These are phyloP conservation scores for Zalaria obscura DNA, from an alignment of 2,329 filamentous ascomycete species.

Conservation along the genomic window DNA sequence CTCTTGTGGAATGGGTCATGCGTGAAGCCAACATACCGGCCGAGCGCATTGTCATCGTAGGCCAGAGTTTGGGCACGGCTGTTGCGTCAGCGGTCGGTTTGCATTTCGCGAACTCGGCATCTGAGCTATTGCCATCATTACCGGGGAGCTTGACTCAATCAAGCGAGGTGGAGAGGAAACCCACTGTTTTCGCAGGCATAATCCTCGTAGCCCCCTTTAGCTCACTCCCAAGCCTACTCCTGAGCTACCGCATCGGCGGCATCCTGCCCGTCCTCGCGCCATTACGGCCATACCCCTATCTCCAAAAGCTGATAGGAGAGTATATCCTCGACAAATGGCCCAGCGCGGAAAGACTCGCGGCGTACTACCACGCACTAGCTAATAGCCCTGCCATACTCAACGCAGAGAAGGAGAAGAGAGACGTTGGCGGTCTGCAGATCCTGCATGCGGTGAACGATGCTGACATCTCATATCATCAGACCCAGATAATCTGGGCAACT, in stretches of 20 bases:
- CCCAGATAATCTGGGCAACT: slow-evolving; percentile 12
- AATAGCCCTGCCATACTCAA: slow-evolving; percentile 13
- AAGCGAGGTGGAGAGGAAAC: not conserved
- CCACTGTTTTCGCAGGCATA: slow-evolving; percentile 59
- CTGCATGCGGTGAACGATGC: slow-evolving; percentile 70
- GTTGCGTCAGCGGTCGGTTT: slow-evolving; percentile 64
- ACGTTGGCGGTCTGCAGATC: slow-evolving; percentile 42
- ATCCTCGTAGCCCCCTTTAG: slow-evolving; percentile 71
- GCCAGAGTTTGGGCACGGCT: slow-evolving; percentile 80
- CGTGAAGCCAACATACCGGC: slow-evolving; percentile 49
- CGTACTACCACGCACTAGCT: slow-evolving; percentile 43
- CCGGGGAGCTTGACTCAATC: not conserved
- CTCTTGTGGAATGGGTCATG: slow-evolving; percentile 60
- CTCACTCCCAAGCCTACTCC: slow-evolving; percentile 56
- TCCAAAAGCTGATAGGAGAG: slow-evolving; percentile 46
- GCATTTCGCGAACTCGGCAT: slow-evolving; percentile 36
- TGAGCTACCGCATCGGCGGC: slow-evolving; percentile 67
- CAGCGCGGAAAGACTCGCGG: slow-evolving; percentile 51
- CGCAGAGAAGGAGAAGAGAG: slow-evolving; percentile 27
- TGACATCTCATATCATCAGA: slow-evolving; percentile 67
- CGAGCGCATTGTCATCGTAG: slow-evolving; percentile 62
- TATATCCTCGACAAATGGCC: slow-evolving; percentile 72
- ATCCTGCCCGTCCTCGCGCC: slow-evolving; percentile 67
- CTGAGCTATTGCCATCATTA: slow-evolving; percentile 1
- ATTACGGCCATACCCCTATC: slow-evolving; percentile 49